Base-by-base conservation (phyloP, 371 early-diverging fungal genomes). In the Fennellomyces sp. region DNA sequence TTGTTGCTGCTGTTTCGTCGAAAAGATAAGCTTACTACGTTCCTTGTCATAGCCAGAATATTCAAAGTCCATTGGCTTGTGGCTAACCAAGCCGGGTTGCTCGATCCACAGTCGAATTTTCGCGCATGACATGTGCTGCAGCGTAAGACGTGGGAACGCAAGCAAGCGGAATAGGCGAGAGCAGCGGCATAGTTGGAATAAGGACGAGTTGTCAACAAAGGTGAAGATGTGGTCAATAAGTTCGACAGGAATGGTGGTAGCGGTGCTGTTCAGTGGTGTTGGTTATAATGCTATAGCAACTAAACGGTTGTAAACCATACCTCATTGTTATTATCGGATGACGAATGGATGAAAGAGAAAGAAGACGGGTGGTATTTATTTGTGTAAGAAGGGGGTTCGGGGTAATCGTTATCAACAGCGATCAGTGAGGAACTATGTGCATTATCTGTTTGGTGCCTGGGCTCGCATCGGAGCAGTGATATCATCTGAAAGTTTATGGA, bases 71-170 rank as follows among this genome's bases (percentile, higher is more conserved):
- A 52, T 29, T 6, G 52, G 52, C 23, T 33, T 29, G 23, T 52
- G 52, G 0, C 52, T 21, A 33, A 52, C 23, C 13, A 17, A 12
- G 4, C 52, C 52, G 2, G 30, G 52, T 21, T 52, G 52, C 28
- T 52, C 52, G 13, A 52, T 52, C 52, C 52, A 52, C 23, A 52
- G 23, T 13, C 52, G 52, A 31, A 52, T 52, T 19, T 29, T 29
- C n/a, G 33, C 15, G 4, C 31, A 8, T 7, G 52, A 52, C 33
- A 52, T 29, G 31, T 31, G 33, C 19, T 52, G 52, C 23, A 21
- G 25, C 7, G 33, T 52, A 19, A 52, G 13, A 15, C 52, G 52
- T 31, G 52, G 52, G 12, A 52, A 33, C 11, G 52, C 52, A 7
- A 33, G 19, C 23, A 23, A n/a, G 21, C 28, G 52, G 21, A 52